Evolutionary conservation across 129 eudicot genomes (phyloP).

Genomic region (Flaveria robusta): DNA sequence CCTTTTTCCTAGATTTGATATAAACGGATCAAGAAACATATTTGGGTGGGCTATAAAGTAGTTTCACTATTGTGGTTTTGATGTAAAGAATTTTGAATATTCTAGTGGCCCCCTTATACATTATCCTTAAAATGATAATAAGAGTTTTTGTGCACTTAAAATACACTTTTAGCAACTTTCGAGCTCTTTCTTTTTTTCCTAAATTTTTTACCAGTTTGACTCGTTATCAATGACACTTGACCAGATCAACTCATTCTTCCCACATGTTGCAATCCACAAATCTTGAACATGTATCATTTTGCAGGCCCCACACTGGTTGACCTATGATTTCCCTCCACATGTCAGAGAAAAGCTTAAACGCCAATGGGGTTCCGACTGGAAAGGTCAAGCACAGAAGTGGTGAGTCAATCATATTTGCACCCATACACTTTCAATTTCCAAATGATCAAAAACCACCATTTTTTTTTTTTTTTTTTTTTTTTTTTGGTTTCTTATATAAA

Average conservation of each 20-base stretch:
- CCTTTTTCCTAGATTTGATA: not conserved
- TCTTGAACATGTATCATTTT: constrained; percentile 3
- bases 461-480: not conserved
- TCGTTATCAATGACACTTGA: not conserved
- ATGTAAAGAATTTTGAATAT: not conserved
- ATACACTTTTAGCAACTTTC: not conserved
- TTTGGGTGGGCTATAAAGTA: not conserved
- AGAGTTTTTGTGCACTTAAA: not conserved
- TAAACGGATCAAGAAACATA: not conserved
- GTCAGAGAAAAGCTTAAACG: constrained; percentile 75
- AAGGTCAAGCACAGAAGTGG: constrained; percentile 99
- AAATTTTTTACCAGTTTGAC: not conserved
- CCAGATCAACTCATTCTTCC: no score
- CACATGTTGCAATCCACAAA: not conserved
- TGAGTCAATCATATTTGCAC: constrained; percentile 32
- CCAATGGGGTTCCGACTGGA: constrained; percentile 97
- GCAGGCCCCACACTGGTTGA: constrained; percentile 90
- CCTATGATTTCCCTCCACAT: constrained; percentile 91
- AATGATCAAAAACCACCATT: not conserved
- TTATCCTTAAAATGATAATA: not conserved
- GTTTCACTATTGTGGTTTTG: not conserved
- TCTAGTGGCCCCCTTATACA: not conserved
- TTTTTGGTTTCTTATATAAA: not conserved
- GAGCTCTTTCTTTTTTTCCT: not conserved
- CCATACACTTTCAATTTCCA: constrained; percentile 10